These are phyloP conservation scores for Fusarium sacchari DNA, from an alignment of 2,329 filamentous ascomycete species.

Conservation along the genomic window DNA sequence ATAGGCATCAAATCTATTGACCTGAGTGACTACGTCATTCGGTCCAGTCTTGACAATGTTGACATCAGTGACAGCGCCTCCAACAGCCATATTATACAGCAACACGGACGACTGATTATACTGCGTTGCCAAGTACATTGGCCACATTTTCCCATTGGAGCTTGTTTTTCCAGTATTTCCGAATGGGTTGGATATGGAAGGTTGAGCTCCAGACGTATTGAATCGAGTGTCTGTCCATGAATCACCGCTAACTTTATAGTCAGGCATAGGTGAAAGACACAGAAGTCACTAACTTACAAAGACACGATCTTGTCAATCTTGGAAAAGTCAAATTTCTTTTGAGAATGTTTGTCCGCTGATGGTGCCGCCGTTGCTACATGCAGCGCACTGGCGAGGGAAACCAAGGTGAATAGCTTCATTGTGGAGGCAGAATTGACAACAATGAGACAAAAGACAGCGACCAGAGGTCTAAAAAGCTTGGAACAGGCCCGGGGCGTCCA, in stretches of 20 bases:
- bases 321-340: neutral
- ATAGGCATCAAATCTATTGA: neutral
- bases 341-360: neutral
- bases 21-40: neutral
- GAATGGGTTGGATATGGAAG: neutral
- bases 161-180: constrained; percentile 15
- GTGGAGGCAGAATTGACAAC: neutral
- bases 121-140: constrained; percentile 2
- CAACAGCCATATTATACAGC: constrained; percentile 19
- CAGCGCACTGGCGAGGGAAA: neutral
- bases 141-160: constrained; percentile 22
- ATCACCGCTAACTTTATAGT: neutral
- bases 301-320: neutral
- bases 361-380: neutral
- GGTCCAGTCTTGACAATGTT: constrained; percentile 13
- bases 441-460: rapidly evolving
- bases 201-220: neutral
- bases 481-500: rapidly evolving
- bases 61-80: constrained; percentile 8
- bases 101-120: neutral
- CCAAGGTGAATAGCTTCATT: neutral
- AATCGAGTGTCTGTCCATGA: constrained; percentile 23
- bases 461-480: rapidly evolving
- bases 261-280: neutral
- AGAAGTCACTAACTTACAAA: neutral